Percentiles rank a stretch among this genome's conserved stretches.
phyloP scores from a whole-genome alignment of 768 basidiomycete genomes.

The Collybia nuda region DNA sequence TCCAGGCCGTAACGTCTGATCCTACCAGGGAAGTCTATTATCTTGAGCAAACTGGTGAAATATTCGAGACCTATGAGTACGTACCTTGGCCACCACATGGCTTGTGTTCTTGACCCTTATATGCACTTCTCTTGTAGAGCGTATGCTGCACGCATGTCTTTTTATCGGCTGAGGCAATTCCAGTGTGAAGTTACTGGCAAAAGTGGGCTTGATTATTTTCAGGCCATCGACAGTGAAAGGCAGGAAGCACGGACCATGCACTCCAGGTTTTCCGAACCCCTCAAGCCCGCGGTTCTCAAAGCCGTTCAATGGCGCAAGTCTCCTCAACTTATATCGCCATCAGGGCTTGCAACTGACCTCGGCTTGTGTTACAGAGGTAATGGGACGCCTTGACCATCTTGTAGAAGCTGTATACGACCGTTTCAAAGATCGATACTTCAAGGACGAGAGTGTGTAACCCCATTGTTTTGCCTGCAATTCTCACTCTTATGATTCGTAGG shows the following conservation, averaged over 20 bases:
- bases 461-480: conserved; percentile 12
- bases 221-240: conserved; percentile 88
- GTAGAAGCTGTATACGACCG: conserved; percentile 95
- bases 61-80: conserved; percentile 95
- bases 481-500: conserved; percentile 39
- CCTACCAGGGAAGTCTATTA: conserved; percentile 82
- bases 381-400: conserved; percentile 92
- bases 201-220: conserved; percentile 90
- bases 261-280: conserved; percentile 85
- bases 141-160: conserved; percentile 90
- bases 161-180: conserved; percentile 92
- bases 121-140: conserved; percentile 39
- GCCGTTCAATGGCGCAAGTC: conserved; percentile 96
- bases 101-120: conserved; percentile 21
- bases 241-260: conserved; percentile 89
- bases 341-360: conserved; percentile 12
- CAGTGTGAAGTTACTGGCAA: conserved; percentile 98
- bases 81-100: conserved; percentile 33
- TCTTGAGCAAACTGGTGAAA: conserved; percentile 93
- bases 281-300: conserved; percentile 88
- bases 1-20: conserved; percentile 62
- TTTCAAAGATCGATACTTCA: conserved; percentile 94
- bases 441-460: conserved; percentile 75
- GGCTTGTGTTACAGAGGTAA: conserved; percentile 69
- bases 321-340: conserved; percentile 15